Evolutionary conservation across 1,139 yeast species (phyloP), one percentile per base, ranked within the genome.

Genomic region (Barnettozyma hawaiiensis): DNA sequence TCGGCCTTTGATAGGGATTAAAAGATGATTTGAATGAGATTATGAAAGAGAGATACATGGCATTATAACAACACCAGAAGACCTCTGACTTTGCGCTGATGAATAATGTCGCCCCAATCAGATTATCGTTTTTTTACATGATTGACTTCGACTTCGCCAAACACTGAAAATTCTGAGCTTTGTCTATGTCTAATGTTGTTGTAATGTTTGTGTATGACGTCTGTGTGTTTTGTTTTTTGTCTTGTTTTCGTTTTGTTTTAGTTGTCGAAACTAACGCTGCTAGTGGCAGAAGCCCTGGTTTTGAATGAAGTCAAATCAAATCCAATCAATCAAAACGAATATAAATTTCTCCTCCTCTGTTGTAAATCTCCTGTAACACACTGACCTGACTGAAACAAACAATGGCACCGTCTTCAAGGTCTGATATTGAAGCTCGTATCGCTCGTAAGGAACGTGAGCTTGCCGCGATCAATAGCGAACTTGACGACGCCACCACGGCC

Each of bases 61-160:
- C n/a, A n/a, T n/a, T n/a, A n/a, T 8, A 6, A 26, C 26, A 23
- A 26, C 28, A 26, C 10, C 5, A 7, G n/a, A n/a, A 14, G 14
- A 24, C 27, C 16, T n/a, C n/a, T n/a, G 16, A 26, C 29, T 26
- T 23, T 34, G 37, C 45, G 29, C 24, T 72, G 78, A 74, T 72
- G 78, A 73, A 71, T 60, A 60, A 44, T 42, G 79, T 74, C 79
- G 79, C 80, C 80, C 80, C 79, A 75, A 73, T 65, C 79, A 73
- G 76, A 74, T 57, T 54, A 51, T 54, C 58, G 58, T 54, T 48
- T 41, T 51, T 45, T 41, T 39, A 42, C 58, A 69, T 75, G 79
- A 75, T 68, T 71, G 80, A 75, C 62, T 24, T 70, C 78, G 78
- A 58, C 47, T 58, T 47, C 54, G 72, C 77, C 70, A 66, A 67